These are phyloP conservation scores for Kwoniella mangroviensis DNA, from an alignment of 768 basidiomycete species.

Conservation along the genomic window DNA sequence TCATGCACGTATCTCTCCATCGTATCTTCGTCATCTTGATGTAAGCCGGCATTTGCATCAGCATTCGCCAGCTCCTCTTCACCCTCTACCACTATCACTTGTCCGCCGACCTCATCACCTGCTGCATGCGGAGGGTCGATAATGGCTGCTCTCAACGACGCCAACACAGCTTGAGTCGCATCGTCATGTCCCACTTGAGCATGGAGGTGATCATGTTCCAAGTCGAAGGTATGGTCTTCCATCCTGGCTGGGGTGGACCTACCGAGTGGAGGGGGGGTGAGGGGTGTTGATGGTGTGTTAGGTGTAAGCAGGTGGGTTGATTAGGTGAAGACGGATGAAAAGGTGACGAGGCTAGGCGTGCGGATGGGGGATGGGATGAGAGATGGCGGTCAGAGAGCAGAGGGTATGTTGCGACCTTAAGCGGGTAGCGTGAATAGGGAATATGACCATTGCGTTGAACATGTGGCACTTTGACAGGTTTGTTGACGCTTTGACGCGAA, in stretches of 20 bases:
- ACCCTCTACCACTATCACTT: not conserved
- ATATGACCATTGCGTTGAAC: not conserved
- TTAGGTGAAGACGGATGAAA: not conserved
- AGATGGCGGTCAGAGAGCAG: not conserved
- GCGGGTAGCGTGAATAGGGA: no score
- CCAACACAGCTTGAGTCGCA: conserved; percentile 38
- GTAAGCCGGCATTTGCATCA: not conserved
- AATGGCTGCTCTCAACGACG: conserved; percentile 43
- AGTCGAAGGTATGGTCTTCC: conserved; percentile 24
- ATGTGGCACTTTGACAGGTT: not conserved
- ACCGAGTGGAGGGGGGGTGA: conserved; percentile 30
- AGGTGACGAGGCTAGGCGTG: not conserved
- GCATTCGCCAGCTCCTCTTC: not conserved
- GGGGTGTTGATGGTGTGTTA: not conserved
- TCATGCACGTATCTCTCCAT: not conserved
- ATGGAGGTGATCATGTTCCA: conserved; percentile 1
- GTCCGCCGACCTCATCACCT: not conserved
- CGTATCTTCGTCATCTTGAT: not conserved
- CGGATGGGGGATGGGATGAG: not conserved
- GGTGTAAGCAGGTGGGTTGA: not conserved
- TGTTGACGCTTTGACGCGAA: conserved; percentile 1
- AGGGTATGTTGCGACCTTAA: not conserved
- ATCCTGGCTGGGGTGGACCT: conserved; percentile 31
- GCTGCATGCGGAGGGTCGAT: conserved; percentile 15
- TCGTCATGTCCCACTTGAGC: conserved; percentile 15